A percentile compares a stretch with the other conserved stretches of the same genome.
Evolutionary conservation across 805 yeast genomes (phyloP).

Genomic region (Saturnispora halmiae): DNA sequence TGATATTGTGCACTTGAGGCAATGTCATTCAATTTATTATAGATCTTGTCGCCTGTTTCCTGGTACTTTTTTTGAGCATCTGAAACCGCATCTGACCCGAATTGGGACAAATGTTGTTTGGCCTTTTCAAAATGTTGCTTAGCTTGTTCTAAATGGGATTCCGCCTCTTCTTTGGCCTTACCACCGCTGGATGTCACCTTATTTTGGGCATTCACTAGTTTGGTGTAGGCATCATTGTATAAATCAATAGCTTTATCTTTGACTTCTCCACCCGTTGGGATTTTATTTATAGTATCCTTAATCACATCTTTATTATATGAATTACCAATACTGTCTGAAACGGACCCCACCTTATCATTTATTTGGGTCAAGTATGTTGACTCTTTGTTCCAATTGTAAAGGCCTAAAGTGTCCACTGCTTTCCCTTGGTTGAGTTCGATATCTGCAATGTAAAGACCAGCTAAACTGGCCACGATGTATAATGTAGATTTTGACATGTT

Average conservation of each 20-base stretch:
- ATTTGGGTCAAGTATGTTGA: background rate
- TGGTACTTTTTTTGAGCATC: slow-evolving; percentile 6
- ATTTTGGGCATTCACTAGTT: slow-evolving; percentile 27
- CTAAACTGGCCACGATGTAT: slow-evolving; percentile 7
- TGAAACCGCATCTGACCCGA: slow-evolving; percentile 7
- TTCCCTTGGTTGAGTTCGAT: slow-evolving; percentile 7
- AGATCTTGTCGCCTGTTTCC: slow-evolving; percentile 5
- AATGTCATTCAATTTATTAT: slow-evolving; percentile 5
- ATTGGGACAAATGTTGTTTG: slow-evolving; percentile 6
- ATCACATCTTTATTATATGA: slow-evolving; percentile 2
- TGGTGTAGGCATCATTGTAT: slow-evolving; percentile 22
- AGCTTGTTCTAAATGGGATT: slow-evolving; percentile 27
- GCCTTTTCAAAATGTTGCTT: slow-evolving; percentile 18
- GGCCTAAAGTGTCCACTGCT: slow-evolving; percentile 7
- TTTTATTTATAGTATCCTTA: slow-evolving; percentile 8
- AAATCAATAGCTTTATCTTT: slow-evolving; percentile 13
- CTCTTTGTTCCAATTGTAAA: slow-evolving; percentile 9
- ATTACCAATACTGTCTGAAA: background rate
- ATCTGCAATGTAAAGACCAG: slow-evolving; percentile 10
- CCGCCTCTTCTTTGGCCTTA: slow-evolving; percentile 1
- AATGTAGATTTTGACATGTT: slow-evolving; percentile 7
- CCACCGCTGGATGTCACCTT: slow-evolving; percentile 24
- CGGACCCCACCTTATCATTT: background rate
- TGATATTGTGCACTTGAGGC: slow-evolving; percentile 7
- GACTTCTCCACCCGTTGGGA: slow-evolving; percentile 10